Evolutionary conservation across 352 stramenopile species (phyloP).

Genomic region (Pythium sukuiense): DNA sequence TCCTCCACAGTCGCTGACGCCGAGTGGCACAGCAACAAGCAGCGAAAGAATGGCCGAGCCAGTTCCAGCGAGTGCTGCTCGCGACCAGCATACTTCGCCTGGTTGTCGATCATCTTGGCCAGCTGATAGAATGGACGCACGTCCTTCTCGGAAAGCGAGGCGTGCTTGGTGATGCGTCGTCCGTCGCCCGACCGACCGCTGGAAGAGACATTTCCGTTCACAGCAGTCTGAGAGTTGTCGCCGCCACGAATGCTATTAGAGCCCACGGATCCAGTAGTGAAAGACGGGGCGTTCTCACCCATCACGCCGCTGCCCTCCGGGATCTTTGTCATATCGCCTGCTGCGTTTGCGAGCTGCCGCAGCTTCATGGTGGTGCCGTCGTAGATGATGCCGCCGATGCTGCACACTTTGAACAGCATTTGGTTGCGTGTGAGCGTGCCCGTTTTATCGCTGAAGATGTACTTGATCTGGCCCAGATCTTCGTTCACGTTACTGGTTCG

Average conservation of each 20-base stretch:
- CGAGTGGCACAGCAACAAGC: conserved; percentile 79
- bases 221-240: conserved; percentile 7
- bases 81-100: conserved; percentile 44
- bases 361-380: conserved; percentile 72
- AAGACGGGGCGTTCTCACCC: conserved; percentile 1
- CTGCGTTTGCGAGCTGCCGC: conserved; percentile 34
- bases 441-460: conserved; percentile 99
- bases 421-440: conserved; percentile 99
- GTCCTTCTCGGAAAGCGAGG: conserved; percentile 65
- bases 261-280: conserved; percentile 19
- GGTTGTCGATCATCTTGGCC: conserved; percentile 67
- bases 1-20: conserved; percentile 65
- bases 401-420: conserved; percentile 96
- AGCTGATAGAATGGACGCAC: conserved; percentile 65
- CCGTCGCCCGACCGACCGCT: conserved; percentile 27
- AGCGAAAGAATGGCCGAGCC: conserved; percentile 77
- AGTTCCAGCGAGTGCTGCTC: conserved; percentile 61
- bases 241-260: conserved; percentile 17
- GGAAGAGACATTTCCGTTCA: neutral
- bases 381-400: conserved; percentile 90
- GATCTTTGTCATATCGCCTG: neutral
- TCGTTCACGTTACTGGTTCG: conserved; percentile 94
- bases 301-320: conserved; percentile 16
- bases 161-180: conserved; percentile 37
- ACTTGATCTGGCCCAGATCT: conserved; percentile 97